Percentiles rank a stretch among this genome's conserved stretches.
These are phyloP conservation scores for Umbelopsis sp. DNA, from an alignment of 371 early-diverging fungal genomes.

Conservation along the genomic window DNA sequence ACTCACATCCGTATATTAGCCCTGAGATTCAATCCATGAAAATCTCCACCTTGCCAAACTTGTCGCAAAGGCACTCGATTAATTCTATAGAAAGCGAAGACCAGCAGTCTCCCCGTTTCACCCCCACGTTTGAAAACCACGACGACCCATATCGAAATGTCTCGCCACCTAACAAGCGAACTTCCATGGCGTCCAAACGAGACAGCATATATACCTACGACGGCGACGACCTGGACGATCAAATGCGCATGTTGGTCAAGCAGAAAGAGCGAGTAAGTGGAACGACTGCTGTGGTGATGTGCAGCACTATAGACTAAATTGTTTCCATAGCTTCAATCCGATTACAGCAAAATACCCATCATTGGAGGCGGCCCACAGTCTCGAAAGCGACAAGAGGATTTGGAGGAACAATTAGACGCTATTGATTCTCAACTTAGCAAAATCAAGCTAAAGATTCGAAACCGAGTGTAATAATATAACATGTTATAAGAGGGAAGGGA, in stretches of 20 bases:
- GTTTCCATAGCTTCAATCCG: conserved; percentile 46
- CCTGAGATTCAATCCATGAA: conserved; percentile 1
- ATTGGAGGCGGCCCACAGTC: conserved; percentile 53
- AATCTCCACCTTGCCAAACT: not conserved
- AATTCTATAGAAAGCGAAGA: conserved; percentile 7
- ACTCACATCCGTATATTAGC: not conserved
- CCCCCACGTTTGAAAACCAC: not conserved
- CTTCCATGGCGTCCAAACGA: not conserved
- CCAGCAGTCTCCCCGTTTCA: not conserved
- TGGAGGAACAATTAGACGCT: conserved; percentile 57
- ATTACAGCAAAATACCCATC: conserved; percentile 55
- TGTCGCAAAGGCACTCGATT: conserved; percentile 4
- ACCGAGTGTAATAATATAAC: not conserved
- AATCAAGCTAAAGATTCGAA: conserved; percentile 42
- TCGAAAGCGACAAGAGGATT: conserved; percentile 52
- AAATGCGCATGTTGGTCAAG: conserved; percentile 29
- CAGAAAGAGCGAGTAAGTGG: conserved; percentile 34
- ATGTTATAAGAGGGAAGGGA: too few relatives aligned
- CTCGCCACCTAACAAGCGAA: not conserved
- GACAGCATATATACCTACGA: not conserved
- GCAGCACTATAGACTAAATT: too few relatives aligned
- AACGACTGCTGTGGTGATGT: not conserved
- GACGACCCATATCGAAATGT: not conserved
- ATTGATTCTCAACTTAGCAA: conserved; percentile 57
- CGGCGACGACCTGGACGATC: conserved; percentile 30